Conservation (phyloP, 371 early-diverging fungal genomes). For the Massospora cicadina region DNA sequence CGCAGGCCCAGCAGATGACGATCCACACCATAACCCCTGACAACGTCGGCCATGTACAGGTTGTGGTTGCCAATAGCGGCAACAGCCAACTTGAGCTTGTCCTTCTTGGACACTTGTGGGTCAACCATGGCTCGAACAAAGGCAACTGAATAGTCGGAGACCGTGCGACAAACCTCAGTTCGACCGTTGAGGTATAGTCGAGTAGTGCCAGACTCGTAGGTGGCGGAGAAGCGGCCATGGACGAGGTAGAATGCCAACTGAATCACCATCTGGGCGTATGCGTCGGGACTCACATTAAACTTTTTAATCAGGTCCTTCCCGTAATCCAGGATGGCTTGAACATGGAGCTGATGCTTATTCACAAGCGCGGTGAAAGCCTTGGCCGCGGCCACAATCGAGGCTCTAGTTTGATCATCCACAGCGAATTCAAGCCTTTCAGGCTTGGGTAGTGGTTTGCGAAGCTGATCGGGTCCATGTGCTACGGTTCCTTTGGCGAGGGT, state of each 20-base stretch:
- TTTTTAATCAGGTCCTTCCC: slow-evolving; percentile 87
- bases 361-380: slow-evolving; percentile 47
- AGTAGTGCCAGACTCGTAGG: slow-evolving; percentile 86
- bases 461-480: slow-evolving; percentile 32
- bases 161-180: slow-evolving; percentile 87
- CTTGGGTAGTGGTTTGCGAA: slow-evolving; percentile 29
- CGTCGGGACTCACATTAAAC: slow-evolving; percentile 75
- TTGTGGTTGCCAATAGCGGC: slow-evolving; percentile 59
- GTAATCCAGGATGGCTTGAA: slow-evolving; percentile 61
- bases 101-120: slow-evolving; percentile 22
- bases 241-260: slow-evolving; percentile 89
- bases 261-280: slow-evolving; percentile 86
- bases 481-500: slow-evolving; percentile 31
- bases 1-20: slow-evolving; percentile 74
- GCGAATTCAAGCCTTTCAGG: slow-evolving; percentile 54
- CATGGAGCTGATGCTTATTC: slow-evolving; percentile 56
- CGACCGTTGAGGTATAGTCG: slow-evolving; percentile 81
- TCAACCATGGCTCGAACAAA: slow-evolving; percentile 80
- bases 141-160: slow-evolving; percentile 52
- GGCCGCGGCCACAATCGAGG: slow-evolving; percentile 40
- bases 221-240: slow-evolving; percentile 54
- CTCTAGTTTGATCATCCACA: slow-evolving; percentile 26
- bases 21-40: slow-evolving; percentile 75
- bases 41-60: slow-evolving; percentile 59
- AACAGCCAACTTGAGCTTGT: slow-evolving; percentile 47